Evolutionary conservation across 345 rosid genomes (phyloP), one percentile per base, ranked within the genome.

Genomic region (Microcos paniculata): DNA sequence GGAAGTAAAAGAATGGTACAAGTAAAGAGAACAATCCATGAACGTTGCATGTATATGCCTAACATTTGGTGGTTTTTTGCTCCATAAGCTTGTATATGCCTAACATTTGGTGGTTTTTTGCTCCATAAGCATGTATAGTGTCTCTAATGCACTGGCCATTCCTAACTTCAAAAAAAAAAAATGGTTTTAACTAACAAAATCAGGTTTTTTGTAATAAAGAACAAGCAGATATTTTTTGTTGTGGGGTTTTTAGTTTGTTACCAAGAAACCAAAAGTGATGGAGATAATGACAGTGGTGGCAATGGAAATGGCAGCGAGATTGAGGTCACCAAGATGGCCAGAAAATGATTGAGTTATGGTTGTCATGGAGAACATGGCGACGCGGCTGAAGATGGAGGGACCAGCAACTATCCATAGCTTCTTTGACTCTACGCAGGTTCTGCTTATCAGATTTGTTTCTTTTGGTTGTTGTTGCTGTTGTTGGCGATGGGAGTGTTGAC

Each of bases 141-240:
- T 89, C 78, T 87, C 92, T 57, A 85, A 65, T 19, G 90, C 92
- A 71, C 91, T 86, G 4, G 88, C 90, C 91, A 89, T 86, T 31
- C 93, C 93, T 56, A 86, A 72, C 88, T 86, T 70, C 12, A 48
- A 57, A 24, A 57, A 19, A 9, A 33, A 52, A 72, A 1, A 6
- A 21, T 30, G 23, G 3, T 3, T 69, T 15, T 16, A 53, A 65
- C 23, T 16, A 40, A 65, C 21, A 65, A 65, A 66, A 0, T 23
- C 24, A 11, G 16, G 19, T 2, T 2, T 11, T 42, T 42, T 6
- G 6, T 6, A 48, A 19, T 30, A 46, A 68, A 26, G n/a, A 3
- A 55, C 13, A 48, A 46, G 59, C 11, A 70, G 58, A 70, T 69
- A 70, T 30, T 31, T 30, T 31, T 51, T 31, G 72, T 26, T 8